Evolutionary conservation across 306 rosid species (phyloP), one percentile per base, ranked within the genome.

Genomic region (Albizia julibrissin): DNA sequence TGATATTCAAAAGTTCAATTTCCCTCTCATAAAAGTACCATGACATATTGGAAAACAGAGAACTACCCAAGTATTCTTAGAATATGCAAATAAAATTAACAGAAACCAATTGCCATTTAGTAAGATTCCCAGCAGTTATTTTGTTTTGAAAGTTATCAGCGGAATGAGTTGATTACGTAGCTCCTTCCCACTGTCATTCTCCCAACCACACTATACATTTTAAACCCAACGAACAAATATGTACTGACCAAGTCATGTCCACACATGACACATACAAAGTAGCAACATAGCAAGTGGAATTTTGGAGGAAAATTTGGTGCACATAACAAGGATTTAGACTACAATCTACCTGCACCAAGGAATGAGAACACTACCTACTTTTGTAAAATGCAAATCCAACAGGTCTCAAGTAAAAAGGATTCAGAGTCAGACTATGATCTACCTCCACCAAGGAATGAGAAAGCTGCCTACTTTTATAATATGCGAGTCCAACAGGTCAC

Each of bases 1-100:
- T 68, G 42, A 19, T 18, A 68, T 34, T n/a, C 39, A 56, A 56
- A 52, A 72, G 82, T 79, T 21, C n/a, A 66, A 42, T 39, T 72
- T 76, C 58, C 49, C 70, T 37, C 39, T 15, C 59, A 18, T 39
- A 68, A 21, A 49, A 29, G 27, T 56, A 56, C n/a, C 76, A 69
- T 10, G 49, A 42, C 69, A 65, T 27, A 43, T 58, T 9, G 14
- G 29, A 69, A 46, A 72, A 71, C 40, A 70, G 21, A 58, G 58
- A 24, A 33, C 82, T 27, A 15, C 26, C 33, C n/a, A 37, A 19
- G 74, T 59, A 54, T 39, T 67, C 61, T 39, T 56, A 68, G 16
- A 33, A n/a, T 13, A 50, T 34, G 8, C 43, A n/a, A 1, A 64
- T 34, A 31, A 59, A 3, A 40, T 37, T 19, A 84, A 43, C 2